A percentile compares a stretch with the other conserved stretches of the same genome.
phyloP scores from a whole-genome alignment of 1,139 yeast species.

The Suhomyces bribrorum region DNA sequence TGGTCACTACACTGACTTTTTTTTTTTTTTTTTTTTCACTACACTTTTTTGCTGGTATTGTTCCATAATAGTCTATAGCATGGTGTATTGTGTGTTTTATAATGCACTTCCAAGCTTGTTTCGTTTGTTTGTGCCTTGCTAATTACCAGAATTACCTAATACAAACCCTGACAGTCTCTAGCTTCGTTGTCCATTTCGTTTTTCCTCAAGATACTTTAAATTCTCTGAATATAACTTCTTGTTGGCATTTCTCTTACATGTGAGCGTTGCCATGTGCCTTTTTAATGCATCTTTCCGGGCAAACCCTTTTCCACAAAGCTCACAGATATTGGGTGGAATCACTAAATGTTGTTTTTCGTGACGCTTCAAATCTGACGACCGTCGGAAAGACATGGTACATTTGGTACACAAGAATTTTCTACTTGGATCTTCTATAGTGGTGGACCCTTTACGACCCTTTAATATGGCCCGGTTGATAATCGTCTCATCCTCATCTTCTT shows the following conservation, averaged over 20 bases:
- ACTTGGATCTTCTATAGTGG: conserved; percentile 17
- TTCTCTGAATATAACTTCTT: conserved; percentile 43
- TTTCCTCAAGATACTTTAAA: conserved; percentile 29
- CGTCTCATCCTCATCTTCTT: conserved; percentile 14
- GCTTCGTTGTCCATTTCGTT: conserved; percentile 4
- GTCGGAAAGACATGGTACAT: conserved; percentile 58
- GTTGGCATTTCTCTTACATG: conserved; percentile 68
- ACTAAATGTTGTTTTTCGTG: conserved; percentile 62
- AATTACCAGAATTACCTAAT: neutral
- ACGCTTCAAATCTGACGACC: conserved; percentile 65
- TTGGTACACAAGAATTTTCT: conserved; percentile 47
- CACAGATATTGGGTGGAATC: conserved; percentile 69
- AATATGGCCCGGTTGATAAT: conserved; percentile 4
- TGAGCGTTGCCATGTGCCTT: conserved; percentile 69
- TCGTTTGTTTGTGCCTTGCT: neutral
- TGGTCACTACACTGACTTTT: too few relatives aligned
- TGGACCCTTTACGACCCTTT: neutral
- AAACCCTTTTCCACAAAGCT: conserved; percentile 75
- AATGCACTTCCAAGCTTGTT: neutral
- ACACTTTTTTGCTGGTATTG: too few relatives aligned
- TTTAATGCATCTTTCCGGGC: conserved; percentile 80
- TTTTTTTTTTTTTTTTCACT: too few relatives aligned
- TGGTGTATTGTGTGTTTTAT: too few relatives aligned
- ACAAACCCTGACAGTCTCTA: neutral
- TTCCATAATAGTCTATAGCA: too few relatives aligned